A percentile compares a stretch with the other conserved stretches of the same genome.
phyloP scores from a whole-genome alignment of 352 stramenopile genomes.

The Blastocystis sp. region DNA sequence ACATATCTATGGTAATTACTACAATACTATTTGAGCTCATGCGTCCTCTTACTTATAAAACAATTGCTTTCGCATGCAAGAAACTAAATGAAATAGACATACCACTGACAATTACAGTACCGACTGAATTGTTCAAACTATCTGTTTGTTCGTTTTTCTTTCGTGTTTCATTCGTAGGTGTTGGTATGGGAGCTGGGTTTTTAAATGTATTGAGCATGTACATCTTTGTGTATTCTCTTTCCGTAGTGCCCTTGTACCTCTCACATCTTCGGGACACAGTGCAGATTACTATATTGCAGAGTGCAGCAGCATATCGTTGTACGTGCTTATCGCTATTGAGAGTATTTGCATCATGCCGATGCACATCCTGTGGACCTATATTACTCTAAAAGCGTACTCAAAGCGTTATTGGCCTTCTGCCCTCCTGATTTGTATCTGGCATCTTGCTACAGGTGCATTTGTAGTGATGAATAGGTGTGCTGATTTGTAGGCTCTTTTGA shows the following conservation, averaged over 20 bases:
- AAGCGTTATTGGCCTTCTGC: background rate
- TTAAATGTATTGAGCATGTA: constrained; percentile 32
- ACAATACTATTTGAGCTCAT: constrained; percentile 4
- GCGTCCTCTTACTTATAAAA: constrained; percentile 11
- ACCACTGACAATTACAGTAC: constrained; percentile 1
- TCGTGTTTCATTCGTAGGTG: background rate
- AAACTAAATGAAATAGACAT: constrained; percentile 33
- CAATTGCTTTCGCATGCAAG: background rate
- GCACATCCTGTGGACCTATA: constrained; percentile 34
- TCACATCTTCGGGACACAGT: background rate
- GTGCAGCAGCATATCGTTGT: constrained; percentile 19
- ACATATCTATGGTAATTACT: background rate
- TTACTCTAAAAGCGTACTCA: background rate
- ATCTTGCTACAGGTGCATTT: background rate
- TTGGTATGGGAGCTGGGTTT: constrained; percentile 27
- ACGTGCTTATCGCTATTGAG: constrained; percentile 5
- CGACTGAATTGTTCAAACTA: constrained; percentile 24
- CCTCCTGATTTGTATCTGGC: background rate
- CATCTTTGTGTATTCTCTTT: background rate
- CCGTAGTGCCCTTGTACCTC: constrained; percentile 21
- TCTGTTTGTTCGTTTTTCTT: background rate
- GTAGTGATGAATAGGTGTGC: background rate
- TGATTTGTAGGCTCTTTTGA: background rate
- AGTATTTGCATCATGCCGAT: constrained; percentile 13
- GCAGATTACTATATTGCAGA: constrained; percentile 13